Conservation (phyloP, 2,329 filamentous ascomycete species). For the Penicillium glabrum region DNA sequence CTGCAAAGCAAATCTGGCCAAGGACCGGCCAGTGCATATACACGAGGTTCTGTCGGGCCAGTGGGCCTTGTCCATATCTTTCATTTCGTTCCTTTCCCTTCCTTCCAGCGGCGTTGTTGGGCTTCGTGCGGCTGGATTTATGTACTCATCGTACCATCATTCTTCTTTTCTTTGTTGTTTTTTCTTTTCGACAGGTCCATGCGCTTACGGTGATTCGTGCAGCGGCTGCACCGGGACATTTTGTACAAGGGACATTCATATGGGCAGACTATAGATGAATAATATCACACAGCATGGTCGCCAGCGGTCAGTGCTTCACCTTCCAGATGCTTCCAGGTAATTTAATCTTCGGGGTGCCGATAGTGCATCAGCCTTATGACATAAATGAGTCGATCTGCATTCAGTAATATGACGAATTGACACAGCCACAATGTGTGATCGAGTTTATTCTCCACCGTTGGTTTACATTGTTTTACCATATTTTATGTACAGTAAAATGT, state of each 20-base stretch:
- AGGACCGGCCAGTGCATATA: slow-evolving; percentile 15
- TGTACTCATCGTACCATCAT: slow-evolving; percentile 11
- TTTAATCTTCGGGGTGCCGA: neutral
- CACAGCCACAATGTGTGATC: neutral
- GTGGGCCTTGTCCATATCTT: slow-evolving; percentile 18
- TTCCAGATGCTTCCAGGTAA: neutral
- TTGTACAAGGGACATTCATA: slow-evolving; percentile 22
- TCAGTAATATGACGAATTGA: neutral
- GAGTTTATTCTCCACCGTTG: neutral
- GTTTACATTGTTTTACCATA: neutral
- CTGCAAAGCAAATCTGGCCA: slow-evolving; percentile 5
- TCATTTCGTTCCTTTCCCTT: slow-evolving; percentile 1
- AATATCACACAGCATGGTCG: slow-evolving; percentile 13
- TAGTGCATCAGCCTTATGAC: neutral
- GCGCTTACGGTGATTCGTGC: neutral
- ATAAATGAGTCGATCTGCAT: neutral
- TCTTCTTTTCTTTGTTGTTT: neutral
- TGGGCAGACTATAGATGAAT: slow-evolving; percentile 17
- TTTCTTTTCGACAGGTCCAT: slow-evolving; percentile 6
- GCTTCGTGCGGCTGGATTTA: slow-evolving; percentile 13
- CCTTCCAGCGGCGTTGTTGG: slow-evolving; percentile 10
- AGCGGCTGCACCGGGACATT: slow-evolving; percentile 6
- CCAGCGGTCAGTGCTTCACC: neutral
- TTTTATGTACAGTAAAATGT: neutral
- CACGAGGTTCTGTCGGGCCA: slow-evolving; percentile 7